Conservation (phyloP, 1,284 basidiomycete species). For the Phellinidium pouzarii region DNA sequence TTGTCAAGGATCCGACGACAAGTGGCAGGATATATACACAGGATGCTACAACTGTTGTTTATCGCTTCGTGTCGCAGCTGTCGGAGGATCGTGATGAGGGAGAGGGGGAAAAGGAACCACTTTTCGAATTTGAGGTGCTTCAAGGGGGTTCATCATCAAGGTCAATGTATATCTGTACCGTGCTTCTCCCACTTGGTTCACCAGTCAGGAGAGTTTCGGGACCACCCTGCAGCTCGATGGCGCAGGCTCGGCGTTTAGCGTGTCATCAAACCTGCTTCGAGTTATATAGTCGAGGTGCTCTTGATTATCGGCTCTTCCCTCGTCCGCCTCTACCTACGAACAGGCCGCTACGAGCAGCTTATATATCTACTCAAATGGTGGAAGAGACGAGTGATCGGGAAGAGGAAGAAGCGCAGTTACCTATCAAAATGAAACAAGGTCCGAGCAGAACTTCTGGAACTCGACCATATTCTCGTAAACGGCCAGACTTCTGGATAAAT, state of each 20-base stretch:
- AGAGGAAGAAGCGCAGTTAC: slow-evolving; percentile 18
- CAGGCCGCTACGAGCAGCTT: slow-evolving; percentile 16
- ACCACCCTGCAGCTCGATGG: slow-evolving; percentile 36
- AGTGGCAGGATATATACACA: slow-evolving; percentile 47
- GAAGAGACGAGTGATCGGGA: slow-evolving; percentile 19
- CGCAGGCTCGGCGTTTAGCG: slow-evolving; percentile 50
- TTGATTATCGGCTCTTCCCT: slow-evolving; percentile 48
- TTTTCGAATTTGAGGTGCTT: slow-evolving; percentile 39
- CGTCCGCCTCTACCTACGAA: slow-evolving; percentile 24
- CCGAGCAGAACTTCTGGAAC: slow-evolving; percentile 35
- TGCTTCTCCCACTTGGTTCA: slow-evolving; percentile 39
- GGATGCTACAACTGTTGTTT: slow-evolving; percentile 48
- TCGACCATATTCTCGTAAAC: slow-evolving; percentile 47
- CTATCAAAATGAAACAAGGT: slow-evolving; percentile 18
- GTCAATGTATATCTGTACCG: slow-evolving; percentile 38
- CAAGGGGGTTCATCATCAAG: slow-evolving; percentile 20
- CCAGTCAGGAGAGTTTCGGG: slow-evolving; percentile 39
- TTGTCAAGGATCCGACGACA: slow-evolving; percentile 50
- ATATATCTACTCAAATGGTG: slow-evolving; percentile 19
- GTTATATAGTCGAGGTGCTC: slow-evolving; percentile 42
- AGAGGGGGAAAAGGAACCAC: slow-evolving; percentile 23
- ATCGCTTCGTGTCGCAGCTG: slow-evolving; percentile 37
- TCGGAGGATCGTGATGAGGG: slow-evolving; percentile 17
- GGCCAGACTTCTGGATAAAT: slow-evolving; percentile 58
- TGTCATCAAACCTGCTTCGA: slow-evolving; percentile 48